A percentile compares a stretch with the other conserved stretches of the same genome.
These are phyloP conservation scores for Raffaelea deltoideospora DNA, from an alignment of 2,329 filamentous ascomycete genomes.

Conservation along the genomic window DNA sequence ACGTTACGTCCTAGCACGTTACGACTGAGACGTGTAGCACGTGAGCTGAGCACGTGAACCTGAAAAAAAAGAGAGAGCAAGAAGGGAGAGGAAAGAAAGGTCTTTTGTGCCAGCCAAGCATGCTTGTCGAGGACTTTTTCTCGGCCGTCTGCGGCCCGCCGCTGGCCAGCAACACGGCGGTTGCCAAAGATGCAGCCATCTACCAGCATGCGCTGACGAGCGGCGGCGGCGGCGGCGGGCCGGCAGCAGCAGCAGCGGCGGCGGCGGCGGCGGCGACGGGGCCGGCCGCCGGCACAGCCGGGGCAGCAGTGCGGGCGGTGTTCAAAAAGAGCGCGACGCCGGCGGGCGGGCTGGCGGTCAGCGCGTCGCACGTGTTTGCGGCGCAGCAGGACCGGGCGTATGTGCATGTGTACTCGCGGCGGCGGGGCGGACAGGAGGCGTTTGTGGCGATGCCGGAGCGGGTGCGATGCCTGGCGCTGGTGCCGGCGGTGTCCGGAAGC, in stretches of 20 bases:
- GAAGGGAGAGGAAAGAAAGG: too few species aligned
- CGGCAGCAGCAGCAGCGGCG: neutral
- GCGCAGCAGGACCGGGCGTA: conserved; percentile 86
- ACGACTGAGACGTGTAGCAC: too few species aligned
- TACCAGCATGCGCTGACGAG: conserved; percentile 75
- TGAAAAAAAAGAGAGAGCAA: too few species aligned
- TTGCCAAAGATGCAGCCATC: conserved; percentile 70
- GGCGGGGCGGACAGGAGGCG: conserved; percentile 75
- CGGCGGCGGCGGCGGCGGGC: too few species aligned
- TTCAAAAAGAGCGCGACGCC: conserved; percentile 90
- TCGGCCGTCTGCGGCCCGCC: conserved; percentile 42
- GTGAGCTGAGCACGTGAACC: too few species aligned
- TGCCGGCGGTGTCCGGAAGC: too few species aligned
- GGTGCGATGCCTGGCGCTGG: conserved; percentile 63
- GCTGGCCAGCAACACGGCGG: conserved; percentile 44
- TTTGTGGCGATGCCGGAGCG: conserved; percentile 77
- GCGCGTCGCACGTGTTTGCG: conserved; percentile 71
- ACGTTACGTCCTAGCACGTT: too few species aligned
- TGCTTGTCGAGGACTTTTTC: conserved; percentile 45
- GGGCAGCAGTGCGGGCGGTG: conserved; percentile 55
- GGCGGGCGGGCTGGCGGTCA: conserved; percentile 65
- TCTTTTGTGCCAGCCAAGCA: too few species aligned
- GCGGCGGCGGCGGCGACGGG: neutral
- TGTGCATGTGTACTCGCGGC: conserved; percentile 78
- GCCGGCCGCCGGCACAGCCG: too few species aligned